Evolutionary conservation across 225 moss, liverwort and hornwort species (phyloP), one percentile per base, ranked within the genome.

Genomic region (Sphagnum contortum): DNA sequence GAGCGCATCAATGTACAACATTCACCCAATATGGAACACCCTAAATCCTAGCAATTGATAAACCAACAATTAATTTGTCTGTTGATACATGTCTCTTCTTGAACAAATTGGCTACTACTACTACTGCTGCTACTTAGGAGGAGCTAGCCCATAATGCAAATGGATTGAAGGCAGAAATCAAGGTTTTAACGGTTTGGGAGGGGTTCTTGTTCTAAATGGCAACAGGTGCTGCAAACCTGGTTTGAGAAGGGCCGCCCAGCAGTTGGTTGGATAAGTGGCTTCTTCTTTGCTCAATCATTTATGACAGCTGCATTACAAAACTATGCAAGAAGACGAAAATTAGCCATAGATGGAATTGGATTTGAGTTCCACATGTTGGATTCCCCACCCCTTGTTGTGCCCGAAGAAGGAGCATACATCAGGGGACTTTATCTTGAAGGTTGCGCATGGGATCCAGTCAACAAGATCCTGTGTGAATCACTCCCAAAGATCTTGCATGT

Each of bases 241-340:
- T 92, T 58, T 3, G 80, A 87, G 45, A 10, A 69, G 0, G 95
- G 95, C 3, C 73, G 92, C 10, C 95, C 95, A 0, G 83, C 87
- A 0, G 82, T 90, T 56, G 90, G 74, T 10, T 96, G 92, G 95
- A 64, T 96, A 48, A 96, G 95, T 11, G 92, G 95, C 45, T 96
- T 96, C 78, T 96, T 96, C 79, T 96, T 96, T n/a, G 95, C 90
- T 0, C 95, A 96, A 14, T 92, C 95, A 5, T 96, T 96, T 73
- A 96, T 96, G 95, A 96, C 92, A 2, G 95, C 95, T 0, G 90
- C 95, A 0, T 73, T 96, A 0, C 95, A 96, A 6, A 96, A 96
- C 62, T 96, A 88, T 7, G 92, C 95, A 0, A 66, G 95, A 2
- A 70, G 69, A 8, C 81, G 87, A 4, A 90, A 79, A 50, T 76